A percentile compares a stretch with the other conserved stretches of the same genome.
These are phyloP conservation scores for Microdochium trichocladiopsis DNA, from an alignment of 2,329 filamentous ascomycete genomes.

Conservation along the genomic window DNA sequence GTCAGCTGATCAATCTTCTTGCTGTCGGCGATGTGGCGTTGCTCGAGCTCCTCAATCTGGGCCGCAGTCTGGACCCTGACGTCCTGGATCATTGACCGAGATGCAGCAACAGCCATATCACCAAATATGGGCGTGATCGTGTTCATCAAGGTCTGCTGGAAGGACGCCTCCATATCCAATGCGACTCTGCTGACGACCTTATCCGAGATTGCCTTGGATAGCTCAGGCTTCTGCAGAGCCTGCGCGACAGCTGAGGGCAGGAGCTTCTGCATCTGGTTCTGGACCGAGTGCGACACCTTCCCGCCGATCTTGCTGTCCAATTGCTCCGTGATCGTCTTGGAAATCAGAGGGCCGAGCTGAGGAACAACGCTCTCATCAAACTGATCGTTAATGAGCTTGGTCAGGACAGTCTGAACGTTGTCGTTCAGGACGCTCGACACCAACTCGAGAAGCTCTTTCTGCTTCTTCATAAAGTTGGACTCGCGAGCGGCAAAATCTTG, in stretches of 20 bases:
- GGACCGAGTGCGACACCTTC: conserved; percentile 57
- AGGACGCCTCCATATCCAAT: conserved; percentile 61
- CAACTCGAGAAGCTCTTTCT: conserved; percentile 47
- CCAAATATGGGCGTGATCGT: conserved; percentile 62
- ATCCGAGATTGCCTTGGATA: conserved; percentile 67
- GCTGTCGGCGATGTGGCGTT: conserved; percentile 43
- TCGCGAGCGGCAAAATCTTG: conserved; percentile 55
- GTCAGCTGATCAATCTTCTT: conserved; percentile 70
- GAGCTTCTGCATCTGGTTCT: conserved; percentile 64
- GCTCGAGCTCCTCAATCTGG: conserved; percentile 41
- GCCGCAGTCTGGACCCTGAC: conserved; percentile 56
- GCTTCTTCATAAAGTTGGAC: conserved; percentile 43
- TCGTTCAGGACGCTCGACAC: conserved; percentile 54
- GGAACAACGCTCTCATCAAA: conserved; percentile 74
- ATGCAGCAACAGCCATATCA: conserved; percentile 55
- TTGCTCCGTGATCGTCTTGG: conserved; percentile 63
- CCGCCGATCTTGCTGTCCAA: conserved; percentile 61
- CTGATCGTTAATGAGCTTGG: conserved; percentile 67
- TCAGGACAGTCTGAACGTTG: conserved; percentile 64
- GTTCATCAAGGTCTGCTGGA: conserved; percentile 53
- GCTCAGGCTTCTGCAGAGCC: conserved; percentile 66
- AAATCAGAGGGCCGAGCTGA: conserved; percentile 59
- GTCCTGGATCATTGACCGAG: conserved; percentile 61
- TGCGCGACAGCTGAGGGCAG: conserved; percentile 62
- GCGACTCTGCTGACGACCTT: conserved; percentile 61